Evolutionary conservation across 1,284 basidiomycete genomes (phyloP), one percentile per base, ranked within the genome.

Genomic region (Athelia psychrophila): DNA sequence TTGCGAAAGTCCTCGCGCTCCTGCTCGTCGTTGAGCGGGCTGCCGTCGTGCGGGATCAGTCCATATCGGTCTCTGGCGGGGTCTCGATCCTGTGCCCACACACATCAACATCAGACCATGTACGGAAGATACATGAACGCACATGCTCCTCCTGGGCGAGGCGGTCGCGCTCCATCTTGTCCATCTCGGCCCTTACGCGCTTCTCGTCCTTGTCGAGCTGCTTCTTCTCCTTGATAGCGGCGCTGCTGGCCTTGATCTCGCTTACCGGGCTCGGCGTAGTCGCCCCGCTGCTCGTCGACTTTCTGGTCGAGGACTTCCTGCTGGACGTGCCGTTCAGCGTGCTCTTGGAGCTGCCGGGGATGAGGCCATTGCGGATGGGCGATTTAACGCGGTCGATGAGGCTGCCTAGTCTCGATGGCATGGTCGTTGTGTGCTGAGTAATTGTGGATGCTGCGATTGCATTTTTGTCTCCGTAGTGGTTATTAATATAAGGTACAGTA

Each of bases 171-270:
- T n/a, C 20, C 38, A n/a, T 9, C 38, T 42, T 42, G 5, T n/a
- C 38, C 20, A 42, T 18, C 38, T 42, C 38, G n/a, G n/a, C n/a
- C 38, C 20, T 42, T 5, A 42, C n/a, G 8, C 16, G n/a, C 38
- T 42, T 42, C 38, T 42, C 38, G n/a, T 42, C 38, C 38, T 42
- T 42, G 38, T 42, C 38, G 20, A 42, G 38, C n/a, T 42, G 38
- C 38, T 42, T 42, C 16, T n/a, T 6, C 38, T 42, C 38, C 13
- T 30, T 30, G 27, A 5, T 30, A 13, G 13, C 13, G 27, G 6
- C 13, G 27, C 27, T 13, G 13, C 13, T 30, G 13, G 5, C 6
- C 27, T 30, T 30, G 6, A 30, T 5, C 6, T 30, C 13, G 27
- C 27, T 30, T n/a, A n/a, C n/a, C n/a, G n/a, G n/a, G n/a, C n/a